Evolutionary conservation across 2,329 filamentous ascomycete species (phyloP).

Genomic region (Claviceps quebecensis): DNA sequence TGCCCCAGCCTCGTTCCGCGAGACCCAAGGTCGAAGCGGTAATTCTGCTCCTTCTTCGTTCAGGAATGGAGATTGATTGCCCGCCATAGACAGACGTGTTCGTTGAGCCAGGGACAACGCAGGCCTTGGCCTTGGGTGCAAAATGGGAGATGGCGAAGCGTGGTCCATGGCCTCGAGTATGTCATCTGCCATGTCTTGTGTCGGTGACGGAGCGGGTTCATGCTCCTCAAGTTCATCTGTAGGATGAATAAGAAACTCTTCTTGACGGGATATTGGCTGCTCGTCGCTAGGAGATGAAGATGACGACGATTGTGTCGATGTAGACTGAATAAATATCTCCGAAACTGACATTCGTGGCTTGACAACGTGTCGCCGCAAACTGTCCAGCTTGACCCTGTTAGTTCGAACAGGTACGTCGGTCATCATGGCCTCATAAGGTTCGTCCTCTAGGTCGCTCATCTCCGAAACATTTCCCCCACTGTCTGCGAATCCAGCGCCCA

Average conservation of each 20-base stretch:
- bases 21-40: slow-evolving; percentile 6
- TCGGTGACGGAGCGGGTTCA: slow-evolving; percentile 21
- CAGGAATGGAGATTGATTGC: slow-evolving; percentile 30
- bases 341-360: slow-evolving; percentile 16
- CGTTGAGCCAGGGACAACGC: slow-evolving; percentile 59
- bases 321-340: slow-evolving; percentile 8
- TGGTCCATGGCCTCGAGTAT: slow-evolving; percentile 42
- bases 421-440: slow-evolving; percentile 13
- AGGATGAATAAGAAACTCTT: background rate
- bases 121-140: slow-evolving; percentile 33
- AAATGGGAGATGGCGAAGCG: slow-evolving; percentile 43
- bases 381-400: slow-evolving; percentile 12
- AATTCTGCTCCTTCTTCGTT: slow-evolving; percentile 18
- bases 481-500: slow-evolving; percentile 7
- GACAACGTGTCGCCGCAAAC: slow-evolving; percentile 11
- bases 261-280: background rate
- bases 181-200: slow-evolving; percentile 38
- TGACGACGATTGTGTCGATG: background rate
- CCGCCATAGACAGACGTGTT: slow-evolving; percentile 67
- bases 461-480: slow-evolving; percentile 25
- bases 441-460: slow-evolving; percentile 39
- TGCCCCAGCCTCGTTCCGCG: background rate
- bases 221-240: slow-evolving; percentile 1
- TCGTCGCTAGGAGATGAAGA: background rate
- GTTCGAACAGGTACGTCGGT: slow-evolving; percentile 12